phyloP scores from a whole-genome alignment of 371 early-diverging fungal species.

The Mortierella sp. region DNA sequence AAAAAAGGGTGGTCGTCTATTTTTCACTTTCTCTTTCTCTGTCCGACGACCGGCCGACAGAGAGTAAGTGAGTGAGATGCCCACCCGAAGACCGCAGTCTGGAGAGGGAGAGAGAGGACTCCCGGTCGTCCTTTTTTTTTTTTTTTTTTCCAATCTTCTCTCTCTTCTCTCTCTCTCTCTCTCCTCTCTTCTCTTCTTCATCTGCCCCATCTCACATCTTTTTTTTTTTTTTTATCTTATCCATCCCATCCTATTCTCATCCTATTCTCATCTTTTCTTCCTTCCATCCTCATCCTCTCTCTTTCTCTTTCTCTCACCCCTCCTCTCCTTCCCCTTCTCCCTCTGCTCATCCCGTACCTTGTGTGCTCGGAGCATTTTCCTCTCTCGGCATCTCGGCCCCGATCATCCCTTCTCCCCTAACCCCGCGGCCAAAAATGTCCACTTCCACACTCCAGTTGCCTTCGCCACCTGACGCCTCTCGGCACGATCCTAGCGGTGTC shows the following conservation, averaged over 20 bases:
- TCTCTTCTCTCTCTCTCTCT: background rate
- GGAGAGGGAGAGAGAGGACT: no score
- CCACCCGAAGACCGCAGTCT: no score
- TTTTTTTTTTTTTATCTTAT: background rate
- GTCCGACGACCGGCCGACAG: conserved; percentile 2
- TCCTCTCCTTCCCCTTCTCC: no score
- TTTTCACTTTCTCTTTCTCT: background rate
- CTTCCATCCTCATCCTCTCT: no score
- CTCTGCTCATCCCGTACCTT: background rate
- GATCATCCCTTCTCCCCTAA: background rate
- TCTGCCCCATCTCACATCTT: background rate
- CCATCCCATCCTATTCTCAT: background rate
- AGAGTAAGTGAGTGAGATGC: no score
- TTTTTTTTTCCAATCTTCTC: background rate
- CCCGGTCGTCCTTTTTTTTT: background rate
- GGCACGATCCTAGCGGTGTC: conserved; percentile 11
- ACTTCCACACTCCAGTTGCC: conserved; percentile 27
- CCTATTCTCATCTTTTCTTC: background rate
- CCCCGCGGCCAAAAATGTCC: conserved; percentile 12
- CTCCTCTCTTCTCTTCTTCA: background rate
- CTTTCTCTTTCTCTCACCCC: no score
- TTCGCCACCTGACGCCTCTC: conserved; percentile 10
- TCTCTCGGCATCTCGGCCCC: no score
- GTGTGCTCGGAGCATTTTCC: background rate
- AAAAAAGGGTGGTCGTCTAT: no score